Evolutionary conservation across 441 rosid species (phyloP).

Genomic region (Eutrema salsugineum): DNA sequence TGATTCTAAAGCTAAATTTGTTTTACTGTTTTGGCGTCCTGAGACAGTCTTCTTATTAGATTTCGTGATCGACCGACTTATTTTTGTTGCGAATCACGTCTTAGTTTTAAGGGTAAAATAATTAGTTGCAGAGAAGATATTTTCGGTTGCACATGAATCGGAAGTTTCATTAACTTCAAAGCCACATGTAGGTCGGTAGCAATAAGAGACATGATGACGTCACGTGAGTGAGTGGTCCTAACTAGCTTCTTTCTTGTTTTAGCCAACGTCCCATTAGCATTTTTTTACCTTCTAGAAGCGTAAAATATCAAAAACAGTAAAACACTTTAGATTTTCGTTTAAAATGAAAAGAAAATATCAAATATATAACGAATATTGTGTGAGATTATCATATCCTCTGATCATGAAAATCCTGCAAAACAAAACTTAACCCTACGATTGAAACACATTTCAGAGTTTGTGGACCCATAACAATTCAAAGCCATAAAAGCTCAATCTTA

Average conservation of each 20-base stretch:
- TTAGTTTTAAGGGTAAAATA: background rate
- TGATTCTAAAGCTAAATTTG: background rate
- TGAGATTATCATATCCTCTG: background rate
- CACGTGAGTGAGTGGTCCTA: background rate
- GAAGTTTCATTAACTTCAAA: background rate
- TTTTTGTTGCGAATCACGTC: background rate
- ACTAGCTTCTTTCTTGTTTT: background rate
- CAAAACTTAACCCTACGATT: background rate
- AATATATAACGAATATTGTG: background rate
- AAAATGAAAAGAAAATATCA: background rate
- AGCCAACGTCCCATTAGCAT: background rate
- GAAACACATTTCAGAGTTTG: background rate
- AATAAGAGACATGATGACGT: conserved; percentile 2
- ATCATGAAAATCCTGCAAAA: background rate
- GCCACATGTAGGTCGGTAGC: background rate
- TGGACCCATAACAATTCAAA: background rate
- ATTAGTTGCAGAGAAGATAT: background rate
- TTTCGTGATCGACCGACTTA: background rate
- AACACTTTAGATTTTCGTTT: background rate
- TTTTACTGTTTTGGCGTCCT: no score
- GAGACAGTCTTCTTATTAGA: background rate
- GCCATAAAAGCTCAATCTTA: background rate
- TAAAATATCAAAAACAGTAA: background rate
- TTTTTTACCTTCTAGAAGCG: background rate
- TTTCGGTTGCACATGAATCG: background rate